These are phyloP conservation scores for Schrenkiella parvula DNA, from an alignment of 345 rosid species.

Conservation along the genomic window DNA sequence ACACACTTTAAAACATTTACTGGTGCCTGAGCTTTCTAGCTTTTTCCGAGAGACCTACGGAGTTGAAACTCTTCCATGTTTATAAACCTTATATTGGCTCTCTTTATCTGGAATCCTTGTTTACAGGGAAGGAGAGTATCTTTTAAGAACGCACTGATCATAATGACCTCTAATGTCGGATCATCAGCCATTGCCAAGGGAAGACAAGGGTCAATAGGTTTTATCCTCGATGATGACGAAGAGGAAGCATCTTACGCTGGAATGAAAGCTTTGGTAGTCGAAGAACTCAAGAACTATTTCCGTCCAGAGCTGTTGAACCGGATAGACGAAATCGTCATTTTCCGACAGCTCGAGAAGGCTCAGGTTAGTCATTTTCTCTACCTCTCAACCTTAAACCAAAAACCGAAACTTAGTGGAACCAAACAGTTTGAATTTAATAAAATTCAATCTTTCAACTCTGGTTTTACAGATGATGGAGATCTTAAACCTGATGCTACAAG, in stretches of 20 bases:
- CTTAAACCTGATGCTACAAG: conserved; percentile 76
- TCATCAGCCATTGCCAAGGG: conserved; percentile 90
- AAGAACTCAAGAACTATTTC: conserved; percentile 84
- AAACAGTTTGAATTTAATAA: not conserved
- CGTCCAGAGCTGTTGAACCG: conserved; percentile 97
- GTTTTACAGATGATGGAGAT: conserved; percentile 72
- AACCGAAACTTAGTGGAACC: not conserved
- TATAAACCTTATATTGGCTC: not conserved
- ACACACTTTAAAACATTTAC: not conserved
- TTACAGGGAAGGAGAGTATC: conserved; percentile 90
- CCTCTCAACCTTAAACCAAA: not conserved
- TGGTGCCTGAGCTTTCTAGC: not conserved
- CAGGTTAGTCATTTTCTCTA: conserved; percentile 59
- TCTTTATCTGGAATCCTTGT: conserved; percentile 2
- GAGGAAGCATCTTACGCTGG: conserved; percentile 62
- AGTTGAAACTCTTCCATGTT: not conserved
- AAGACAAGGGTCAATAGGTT: conserved; percentile 65
- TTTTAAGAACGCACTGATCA: conserved; percentile 84
- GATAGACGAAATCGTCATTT: conserved; percentile 91
- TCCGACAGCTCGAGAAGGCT: conserved; percentile 69
- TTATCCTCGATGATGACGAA: conserved; percentile 47
- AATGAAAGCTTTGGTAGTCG: conserved; percentile 71
- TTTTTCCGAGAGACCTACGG: not conserved
- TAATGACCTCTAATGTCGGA: conserved; percentile 95
- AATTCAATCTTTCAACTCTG: not conserved